A percentile compares a stretch with the other conserved stretches of the same genome.
Conservation (phyloP, 305 asterid genomes). For the Plantago coronopus region DNA sequence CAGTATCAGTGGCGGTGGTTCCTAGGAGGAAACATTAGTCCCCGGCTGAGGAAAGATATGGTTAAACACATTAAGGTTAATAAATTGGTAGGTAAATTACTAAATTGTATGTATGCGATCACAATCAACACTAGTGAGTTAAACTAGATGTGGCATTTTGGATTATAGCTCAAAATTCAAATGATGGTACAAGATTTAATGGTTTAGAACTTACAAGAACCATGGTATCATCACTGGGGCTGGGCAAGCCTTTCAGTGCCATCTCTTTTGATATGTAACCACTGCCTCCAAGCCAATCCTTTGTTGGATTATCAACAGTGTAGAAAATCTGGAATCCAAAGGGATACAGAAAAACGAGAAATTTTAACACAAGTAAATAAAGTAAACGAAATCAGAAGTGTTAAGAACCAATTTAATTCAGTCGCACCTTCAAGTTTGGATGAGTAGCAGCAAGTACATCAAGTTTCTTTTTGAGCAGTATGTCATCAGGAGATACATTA, state of each 20-base stretch:
- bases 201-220: constrained; percentile 65
- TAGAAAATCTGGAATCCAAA: constrained; percentile 58
- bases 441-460: constrained; percentile 75
- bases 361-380: not conserved
- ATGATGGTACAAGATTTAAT: constrained; percentile 13
- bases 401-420: constrained; percentile 4
- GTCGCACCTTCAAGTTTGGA: constrained; percentile 76
- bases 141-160: not conserved
- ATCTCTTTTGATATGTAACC: constrained; percentile 82
- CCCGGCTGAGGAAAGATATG: no score
- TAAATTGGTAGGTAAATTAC: no score
- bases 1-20: no score
- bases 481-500: constrained; percentile 93
- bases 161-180: no score
- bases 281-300: constrained; percentile 80
- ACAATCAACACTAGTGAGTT: no score
- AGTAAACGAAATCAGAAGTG: not conserved
- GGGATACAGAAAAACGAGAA: not conserved
- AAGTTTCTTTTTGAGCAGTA: constrained; percentile 87
- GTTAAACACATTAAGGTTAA: no score
- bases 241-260: constrained; percentile 83
- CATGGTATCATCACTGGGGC: constrained; percentile 72
- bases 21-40: no score
- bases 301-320: constrained; percentile 83
- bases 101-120: no score